phyloP scores from a whole-genome alignment of 805 yeast species.

The Teunomyces gatunensis region DNA sequence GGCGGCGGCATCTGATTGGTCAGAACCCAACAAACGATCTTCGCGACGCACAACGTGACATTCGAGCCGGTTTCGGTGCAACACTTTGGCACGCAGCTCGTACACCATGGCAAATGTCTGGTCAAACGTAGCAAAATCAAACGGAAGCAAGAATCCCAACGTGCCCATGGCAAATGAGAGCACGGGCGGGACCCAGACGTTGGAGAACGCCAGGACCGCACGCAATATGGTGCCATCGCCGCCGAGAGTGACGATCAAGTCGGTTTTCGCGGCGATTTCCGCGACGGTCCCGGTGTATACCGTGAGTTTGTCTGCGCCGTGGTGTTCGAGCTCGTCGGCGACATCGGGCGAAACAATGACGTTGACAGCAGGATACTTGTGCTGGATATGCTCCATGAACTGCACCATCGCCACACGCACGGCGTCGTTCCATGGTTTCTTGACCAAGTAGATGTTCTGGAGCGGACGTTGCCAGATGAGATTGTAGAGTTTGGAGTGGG shows the following conservation, averaged over 20 bases:
- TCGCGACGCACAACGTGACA: slow-evolving; percentile 53
- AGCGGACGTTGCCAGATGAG: slow-evolving; percentile 72
- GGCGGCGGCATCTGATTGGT: slow-evolving; percentile 1
- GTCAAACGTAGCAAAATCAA: slow-evolving; percentile 63
- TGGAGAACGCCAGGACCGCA: slow-evolving; percentile 76
- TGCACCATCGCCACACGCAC: slow-evolving; percentile 66
- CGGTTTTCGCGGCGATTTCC: slow-evolving; percentile 66
- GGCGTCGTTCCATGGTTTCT: slow-evolving; percentile 73
- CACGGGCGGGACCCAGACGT: slow-evolving; percentile 80
- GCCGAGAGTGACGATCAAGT: slow-evolving; percentile 83
- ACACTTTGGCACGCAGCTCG: slow-evolving; percentile 63
- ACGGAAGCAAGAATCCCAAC: slow-evolving; percentile 84
- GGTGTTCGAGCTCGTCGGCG: slow-evolving; percentile 56
- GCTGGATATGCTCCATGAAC: slow-evolving; percentile 60
- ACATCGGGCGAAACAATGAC: slow-evolving; percentile 75
- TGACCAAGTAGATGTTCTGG: slow-evolving; percentile 73
- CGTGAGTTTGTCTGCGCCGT: slow-evolving; percentile 3
- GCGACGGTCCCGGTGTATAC: slow-evolving; percentile 57
- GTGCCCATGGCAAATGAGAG: slow-evolving; percentile 88
- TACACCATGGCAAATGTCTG: slow-evolving; percentile 65
- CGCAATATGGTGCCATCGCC: slow-evolving; percentile 93
- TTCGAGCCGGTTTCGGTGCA: slow-evolving; percentile 75
- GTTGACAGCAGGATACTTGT: slow-evolving; percentile 66
- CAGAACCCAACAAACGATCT: slow-evolving; percentile 12
- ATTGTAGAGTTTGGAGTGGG: slow-evolving; percentile 60